Conservation (phyloP, 148 eudicot species). For the Heliamphora exappendiculata region DNA sequence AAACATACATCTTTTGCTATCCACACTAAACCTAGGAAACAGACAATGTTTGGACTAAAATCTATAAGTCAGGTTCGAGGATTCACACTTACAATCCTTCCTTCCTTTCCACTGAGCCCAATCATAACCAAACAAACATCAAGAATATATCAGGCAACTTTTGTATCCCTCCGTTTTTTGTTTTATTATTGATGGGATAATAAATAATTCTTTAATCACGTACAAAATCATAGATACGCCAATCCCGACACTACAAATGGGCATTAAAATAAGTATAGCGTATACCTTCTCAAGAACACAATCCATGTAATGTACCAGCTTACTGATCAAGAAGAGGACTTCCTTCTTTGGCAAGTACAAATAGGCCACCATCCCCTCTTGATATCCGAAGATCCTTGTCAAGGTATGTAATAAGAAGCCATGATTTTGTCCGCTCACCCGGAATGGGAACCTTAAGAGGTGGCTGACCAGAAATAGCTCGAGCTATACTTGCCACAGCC, state of each 20-base stretch:
- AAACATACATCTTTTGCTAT: not conserved
- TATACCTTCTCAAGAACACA: not conserved
- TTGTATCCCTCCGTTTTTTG: not conserved
- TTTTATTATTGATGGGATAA: not conserved
- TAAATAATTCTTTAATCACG: not conserved
- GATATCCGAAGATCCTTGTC: slow-evolving; percentile 86
- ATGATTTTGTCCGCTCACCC: slow-evolving; percentile 67
- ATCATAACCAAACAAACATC: not conserved
- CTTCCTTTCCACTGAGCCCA: not conserved
- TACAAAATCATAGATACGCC: not conserved
- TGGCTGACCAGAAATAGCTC: slow-evolving; percentile 51
- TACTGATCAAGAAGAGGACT: slow-evolving; percentile 63
- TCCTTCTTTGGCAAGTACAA: slow-evolving; percentile 91
- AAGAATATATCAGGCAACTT: not conserved
- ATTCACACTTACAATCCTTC: not conserved
- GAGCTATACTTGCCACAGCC: slow-evolving; percentile 51
- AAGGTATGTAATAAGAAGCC: slow-evolving; percentile 78
- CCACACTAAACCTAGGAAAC: not conserved
- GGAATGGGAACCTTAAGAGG: slow-evolving; percentile 79
- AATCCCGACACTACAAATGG: not conserved
- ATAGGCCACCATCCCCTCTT: slow-evolving; percentile 96
- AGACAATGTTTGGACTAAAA: not conserved
- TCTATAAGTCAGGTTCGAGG: not conserved
- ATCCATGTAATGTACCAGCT: slow-evolving; percentile 16
- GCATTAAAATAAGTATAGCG: not conserved